A percentile compares a stretch with the other conserved stretches of the same genome.
Evolutionary conservation across 2,329 filamentous ascomycete genomes (phyloP).

Genomic region (Gaeumannomyces sp.): DNA sequence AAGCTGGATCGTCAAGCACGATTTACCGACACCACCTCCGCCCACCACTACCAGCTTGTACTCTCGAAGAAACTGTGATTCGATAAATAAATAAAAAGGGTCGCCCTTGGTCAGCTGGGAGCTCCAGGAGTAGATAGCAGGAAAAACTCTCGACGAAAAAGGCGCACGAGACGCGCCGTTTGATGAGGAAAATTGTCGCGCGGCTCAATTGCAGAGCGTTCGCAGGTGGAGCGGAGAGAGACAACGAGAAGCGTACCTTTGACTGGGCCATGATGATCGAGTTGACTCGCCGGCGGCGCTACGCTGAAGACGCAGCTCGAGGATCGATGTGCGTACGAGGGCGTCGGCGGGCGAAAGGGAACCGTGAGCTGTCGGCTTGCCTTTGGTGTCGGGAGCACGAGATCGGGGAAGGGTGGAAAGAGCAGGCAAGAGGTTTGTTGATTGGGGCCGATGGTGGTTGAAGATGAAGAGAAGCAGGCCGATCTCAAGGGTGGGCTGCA

Average conservation of each 20-base stretch:
- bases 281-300: constrained; percentile 1
- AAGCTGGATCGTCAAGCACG: constrained; percentile 95
- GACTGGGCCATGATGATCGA: constrained; percentile 7
- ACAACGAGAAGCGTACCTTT: constrained; percentile 3
- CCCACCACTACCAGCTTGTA: constrained; percentile 97
- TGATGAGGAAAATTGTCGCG: neutral
- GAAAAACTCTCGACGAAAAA: neutral
- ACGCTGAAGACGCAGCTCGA: neutral
- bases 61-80: constrained; percentile 69
- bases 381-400: neutral
- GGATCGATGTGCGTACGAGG: neutral
- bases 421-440: neutral
- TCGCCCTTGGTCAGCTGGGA: neutral
- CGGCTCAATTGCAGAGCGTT: neutral
- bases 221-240: neutral
- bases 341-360: neutral
- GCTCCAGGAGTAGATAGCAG: constrained; percentile 16
- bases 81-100: constrained; percentile 4
- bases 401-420: neutral
- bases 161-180: neutral
- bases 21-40: constrained; percentile 97
- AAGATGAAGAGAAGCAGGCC: constrained; percentile 1
- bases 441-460: constrained; percentile 5
- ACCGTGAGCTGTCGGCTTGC: neutral
- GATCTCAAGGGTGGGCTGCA: neutral